Percentiles rank a stretch among this genome's conserved stretches.
Conservation (phyloP, 2,329 filamentous ascomycete genomes). For the Epichloe uncinata region DNA sequence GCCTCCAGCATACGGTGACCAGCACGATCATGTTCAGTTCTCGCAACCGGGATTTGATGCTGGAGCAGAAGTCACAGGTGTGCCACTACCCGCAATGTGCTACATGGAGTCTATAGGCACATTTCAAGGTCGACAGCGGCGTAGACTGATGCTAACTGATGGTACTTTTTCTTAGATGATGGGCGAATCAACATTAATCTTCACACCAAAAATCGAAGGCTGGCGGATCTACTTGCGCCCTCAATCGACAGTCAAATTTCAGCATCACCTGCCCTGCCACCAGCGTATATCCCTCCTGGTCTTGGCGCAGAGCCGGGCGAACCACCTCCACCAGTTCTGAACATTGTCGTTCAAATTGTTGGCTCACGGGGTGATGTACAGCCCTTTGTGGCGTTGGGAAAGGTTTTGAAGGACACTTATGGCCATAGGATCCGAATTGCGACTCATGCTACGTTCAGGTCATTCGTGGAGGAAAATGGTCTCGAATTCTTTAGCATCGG, state of each 20-base stretch:
- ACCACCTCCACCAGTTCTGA: slow-evolving; percentile 43
- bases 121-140: background rate
- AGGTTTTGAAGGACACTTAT: slow-evolving; percentile 48
- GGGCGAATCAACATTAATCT: slow-evolving; percentile 72
- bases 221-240: slow-evolving; percentile 55
- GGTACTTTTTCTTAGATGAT: slow-evolving; percentile 37
- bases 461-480: slow-evolving; percentile 55
- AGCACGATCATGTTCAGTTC: slow-evolving; percentile 42
- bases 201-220: slow-evolving; percentile 51
- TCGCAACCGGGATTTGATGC: slow-evolving; percentile 50
- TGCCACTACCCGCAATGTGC: slow-evolving; percentile 1
- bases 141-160: background rate
- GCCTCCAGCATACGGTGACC: slow-evolving; percentile 47
- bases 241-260: slow-evolving; percentile 45
- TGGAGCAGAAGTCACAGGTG: slow-evolving; percentile 44
- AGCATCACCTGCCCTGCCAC: slow-evolving; percentile 39
- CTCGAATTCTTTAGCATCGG: slow-evolving; percentile 67
- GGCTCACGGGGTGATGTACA: slow-evolving; percentile 65
- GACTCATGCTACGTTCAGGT: slow-evolving; percentile 55
- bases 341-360: slow-evolving; percentile 63
- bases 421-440: slow-evolving; percentile 62
- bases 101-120: background rate
- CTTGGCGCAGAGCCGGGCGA: slow-evolving; percentile 51
- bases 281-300: slow-evolving; percentile 59
- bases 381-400: slow-evolving; percentile 58